Evolutionary conservation across 306 rosid genomes (phyloP).

Genomic region (Senna siamea): DNA sequence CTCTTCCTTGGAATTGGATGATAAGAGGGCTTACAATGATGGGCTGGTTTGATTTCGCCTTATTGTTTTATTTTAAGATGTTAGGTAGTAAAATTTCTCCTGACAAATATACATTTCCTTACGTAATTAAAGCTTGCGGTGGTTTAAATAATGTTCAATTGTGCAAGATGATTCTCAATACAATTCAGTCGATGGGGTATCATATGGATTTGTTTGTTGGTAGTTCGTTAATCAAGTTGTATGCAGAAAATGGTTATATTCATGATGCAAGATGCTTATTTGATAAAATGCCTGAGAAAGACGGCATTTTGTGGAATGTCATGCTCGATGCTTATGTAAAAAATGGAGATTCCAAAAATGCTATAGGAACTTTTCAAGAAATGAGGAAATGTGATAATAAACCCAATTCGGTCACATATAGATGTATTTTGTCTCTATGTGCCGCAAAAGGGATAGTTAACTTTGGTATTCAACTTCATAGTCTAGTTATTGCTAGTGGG

Average conservation of each 20-base stretch:
- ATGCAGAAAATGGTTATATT: constrained; percentile 64
- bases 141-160: constrained; percentile 61
- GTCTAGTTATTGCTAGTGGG: constrained; percentile 60
- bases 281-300: constrained; percentile 68
- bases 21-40: constrained; percentile 66
- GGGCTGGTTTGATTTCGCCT: constrained; percentile 61
- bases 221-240: constrained; percentile 72
- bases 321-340: constrained; percentile 75
- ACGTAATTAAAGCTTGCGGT: constrained; percentile 78
- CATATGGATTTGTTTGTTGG: constrained; percentile 68
- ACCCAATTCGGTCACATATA: constrained; percentile 62
- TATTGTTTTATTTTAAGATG: constrained; percentile 84
- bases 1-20: constrained; percentile 87
- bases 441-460: constrained; percentile 54
- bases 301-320: constrained; percentile 74
- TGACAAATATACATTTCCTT: constrained; percentile 86
- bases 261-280: constrained; percentile 64
- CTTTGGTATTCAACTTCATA: constrained; percentile 78
- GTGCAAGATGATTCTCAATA: constrained; percentile 59
- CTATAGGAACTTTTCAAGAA: constrained; percentile 53
- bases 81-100: constrained; percentile 65
- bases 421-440: constrained; percentile 65
- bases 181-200: constrained; percentile 53
- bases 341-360: constrained; percentile 55
- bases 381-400: constrained; percentile 51